Evolutionary conservation across 1,284 basidiomycete genomes (phyloP).

Genomic region (Serendipita sp.): DNA sequence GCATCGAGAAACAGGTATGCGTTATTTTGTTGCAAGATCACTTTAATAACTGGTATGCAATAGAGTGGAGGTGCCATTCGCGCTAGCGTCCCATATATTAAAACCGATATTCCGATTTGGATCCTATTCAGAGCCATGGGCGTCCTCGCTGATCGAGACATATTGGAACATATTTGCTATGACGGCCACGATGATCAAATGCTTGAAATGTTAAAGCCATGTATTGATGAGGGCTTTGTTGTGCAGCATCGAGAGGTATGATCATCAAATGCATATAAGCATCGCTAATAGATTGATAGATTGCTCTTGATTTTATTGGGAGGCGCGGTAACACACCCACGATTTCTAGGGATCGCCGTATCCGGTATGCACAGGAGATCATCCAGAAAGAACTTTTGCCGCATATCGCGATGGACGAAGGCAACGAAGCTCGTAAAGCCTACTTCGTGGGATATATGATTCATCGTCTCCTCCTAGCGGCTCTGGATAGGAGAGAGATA

Average conservation of each 20-base stretch:
- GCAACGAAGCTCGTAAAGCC: slow-evolving; percentile 95
- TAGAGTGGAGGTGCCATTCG: slow-evolving; percentile 90
- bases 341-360: slow-evolving; percentile 80
- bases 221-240: slow-evolving; percentile 96
- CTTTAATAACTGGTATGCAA: not conserved
- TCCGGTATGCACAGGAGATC: slow-evolving; percentile 95
- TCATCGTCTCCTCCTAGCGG: slow-evolving; percentile 85
- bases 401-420: slow-evolving; percentile 91
- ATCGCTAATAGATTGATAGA: slow-evolving; percentile 21
- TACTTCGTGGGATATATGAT: slow-evolving; percentile 99
- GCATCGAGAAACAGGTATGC: slow-evolving; percentile 73
- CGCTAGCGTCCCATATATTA: slow-evolving; percentile 95
- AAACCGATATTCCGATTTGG: slow-evolving; percentile 97
- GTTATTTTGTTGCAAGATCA: slow-evolving; percentile 1
- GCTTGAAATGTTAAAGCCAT: slow-evolving; percentile 97
- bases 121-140: slow-evolving; percentile 97
- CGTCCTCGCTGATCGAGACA: slow-evolving; percentile 94
- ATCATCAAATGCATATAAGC: not conserved
- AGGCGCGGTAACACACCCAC: slow-evolving; percentile 94
- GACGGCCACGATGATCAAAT: slow-evolving; percentile 92
- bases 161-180: slow-evolving; percentile 97
- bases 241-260: slow-evolving; percentile 90
- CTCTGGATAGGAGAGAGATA: slow-evolving; percentile 85
- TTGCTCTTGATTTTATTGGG: slow-evolving; percentile 93
- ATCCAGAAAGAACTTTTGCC: slow-evolving; percentile 98